Conservation (phyloP, 768 basidiomycete species). For the Tricholomella constricta region DNA sequence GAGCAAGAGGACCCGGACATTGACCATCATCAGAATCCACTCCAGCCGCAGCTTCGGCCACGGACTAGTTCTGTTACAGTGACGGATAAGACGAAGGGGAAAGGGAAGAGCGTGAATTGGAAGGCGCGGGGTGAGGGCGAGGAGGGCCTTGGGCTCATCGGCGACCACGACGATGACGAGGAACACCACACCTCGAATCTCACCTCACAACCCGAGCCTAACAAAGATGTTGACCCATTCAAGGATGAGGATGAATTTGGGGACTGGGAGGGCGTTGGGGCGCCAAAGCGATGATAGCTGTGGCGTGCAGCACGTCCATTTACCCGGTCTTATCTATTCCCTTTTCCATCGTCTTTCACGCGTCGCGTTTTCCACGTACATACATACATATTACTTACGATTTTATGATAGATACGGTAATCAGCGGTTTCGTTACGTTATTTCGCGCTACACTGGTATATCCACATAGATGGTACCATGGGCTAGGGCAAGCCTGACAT, state of each 20-base stretch:
- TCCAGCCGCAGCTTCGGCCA: constrained; percentile 25
- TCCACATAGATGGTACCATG: neutral
- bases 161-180: constrained; percentile 20
- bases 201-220: neutral
- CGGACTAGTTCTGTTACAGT: constrained; percentile 17
- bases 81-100: constrained; percentile 12
- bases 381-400: neutral
- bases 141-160: neutral
- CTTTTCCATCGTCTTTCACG: too few species aligned
- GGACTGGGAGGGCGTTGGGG: constrained; percentile 16
- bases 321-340: neutral
- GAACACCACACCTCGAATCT: constrained; percentile 25
- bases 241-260: constrained; percentile 19
- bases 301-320: neutral
- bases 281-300: constrained; percentile 7
- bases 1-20: constrained; percentile 42
- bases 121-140: constrained; percentile 9
- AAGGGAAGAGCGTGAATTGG: neutral
- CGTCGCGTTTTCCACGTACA: neutral
- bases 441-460: neutral
- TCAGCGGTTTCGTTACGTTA: neutral
- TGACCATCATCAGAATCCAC: constrained; percentile 45
- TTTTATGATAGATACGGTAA: neutral
- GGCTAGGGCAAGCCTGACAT: too few species aligned
- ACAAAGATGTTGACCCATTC: neutral